These are phyloP conservation scores for Paecilomyces niveus DNA, from an alignment of 2,329 filamentous ascomycete genomes.

Conservation along the genomic window DNA sequence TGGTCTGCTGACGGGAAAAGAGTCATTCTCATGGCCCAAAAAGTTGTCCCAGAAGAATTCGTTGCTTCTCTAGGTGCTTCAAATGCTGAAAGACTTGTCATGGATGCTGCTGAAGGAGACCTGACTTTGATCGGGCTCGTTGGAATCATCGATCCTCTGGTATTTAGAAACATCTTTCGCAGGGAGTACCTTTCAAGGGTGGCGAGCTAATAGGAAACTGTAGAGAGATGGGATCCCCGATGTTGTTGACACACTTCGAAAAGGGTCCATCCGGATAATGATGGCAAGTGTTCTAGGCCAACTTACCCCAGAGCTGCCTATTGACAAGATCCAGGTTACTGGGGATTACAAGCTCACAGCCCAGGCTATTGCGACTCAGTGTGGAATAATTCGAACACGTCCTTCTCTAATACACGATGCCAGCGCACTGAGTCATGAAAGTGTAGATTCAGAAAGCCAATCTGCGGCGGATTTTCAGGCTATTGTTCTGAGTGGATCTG, in stretches of 20 bases:
- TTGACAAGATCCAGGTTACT: constrained; percentile 46
- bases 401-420: constrained; percentile 46
- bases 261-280: constrained; percentile 66
- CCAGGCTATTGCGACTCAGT: constrained; percentile 63
- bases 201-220: background rate
- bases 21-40: constrained; percentile 60
- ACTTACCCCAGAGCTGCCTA: background rate
- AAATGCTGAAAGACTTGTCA: constrained; percentile 50
- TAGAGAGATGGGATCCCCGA: constrained; percentile 51
- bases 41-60: constrained; percentile 40
- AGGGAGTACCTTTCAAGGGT: background rate
- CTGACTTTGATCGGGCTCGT: constrained; percentile 51
- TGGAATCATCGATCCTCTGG: constrained; percentile 53
- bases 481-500: constrained; percentile 58
- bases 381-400: constrained; percentile 59
- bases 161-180: background rate
- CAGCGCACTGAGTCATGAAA: constrained; percentile 42
- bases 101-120: constrained; percentile 43
- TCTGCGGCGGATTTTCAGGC: constrained; percentile 30
- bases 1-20: constrained; percentile 64
- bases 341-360: constrained; percentile 72
- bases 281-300: constrained; percentile 48
- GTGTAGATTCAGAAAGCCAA: constrained; percentile 8
- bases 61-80: constrained; percentile 38
- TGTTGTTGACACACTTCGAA: constrained; percentile 55